Percentiles rank a stretch among this genome's conserved stretches.
Evolutionary conservation across 148 eudicot genomes (phyloP).

Genomic region (Beta vulgaris): DNA sequence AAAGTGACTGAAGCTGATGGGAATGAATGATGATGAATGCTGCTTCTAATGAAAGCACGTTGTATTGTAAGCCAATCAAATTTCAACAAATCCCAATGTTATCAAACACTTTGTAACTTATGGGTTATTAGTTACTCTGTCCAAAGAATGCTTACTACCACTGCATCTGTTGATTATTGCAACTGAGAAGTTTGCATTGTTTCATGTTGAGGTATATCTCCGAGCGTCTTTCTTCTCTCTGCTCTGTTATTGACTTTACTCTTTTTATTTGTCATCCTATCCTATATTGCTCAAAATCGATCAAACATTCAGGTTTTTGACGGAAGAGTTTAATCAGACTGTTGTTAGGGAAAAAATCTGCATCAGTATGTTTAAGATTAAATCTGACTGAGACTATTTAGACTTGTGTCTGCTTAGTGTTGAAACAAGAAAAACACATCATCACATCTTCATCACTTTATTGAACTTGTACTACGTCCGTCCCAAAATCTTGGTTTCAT

Average conservation of each 20-base stretch:
- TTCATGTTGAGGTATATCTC: constrained; percentile 13
- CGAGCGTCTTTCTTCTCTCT: neutral
- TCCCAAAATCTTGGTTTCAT: too few species aligned
- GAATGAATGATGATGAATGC: neutral
- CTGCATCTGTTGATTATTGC: neutral
- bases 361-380: neutral
- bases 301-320: neutral
- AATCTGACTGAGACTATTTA: neutral
- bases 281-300: neutral
- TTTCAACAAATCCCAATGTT: neutral
- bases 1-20: neutral
- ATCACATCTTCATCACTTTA: too few species aligned
- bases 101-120: neutral
- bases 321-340: neutral
- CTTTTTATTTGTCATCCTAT: neutral
- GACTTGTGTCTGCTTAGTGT: neutral
- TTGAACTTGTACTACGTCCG: too few species aligned
- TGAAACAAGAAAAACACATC: too few species aligned
- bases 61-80: neutral
- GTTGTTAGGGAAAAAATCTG: neutral
- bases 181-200: neutral
- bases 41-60: neutral
- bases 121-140: neutral
- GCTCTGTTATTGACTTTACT: neutral
- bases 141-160: neutral